Evolutionary conservation across 2,329 filamentous ascomycete species (phyloP).

Genomic region (Ophiostoma perfectum): DNA sequence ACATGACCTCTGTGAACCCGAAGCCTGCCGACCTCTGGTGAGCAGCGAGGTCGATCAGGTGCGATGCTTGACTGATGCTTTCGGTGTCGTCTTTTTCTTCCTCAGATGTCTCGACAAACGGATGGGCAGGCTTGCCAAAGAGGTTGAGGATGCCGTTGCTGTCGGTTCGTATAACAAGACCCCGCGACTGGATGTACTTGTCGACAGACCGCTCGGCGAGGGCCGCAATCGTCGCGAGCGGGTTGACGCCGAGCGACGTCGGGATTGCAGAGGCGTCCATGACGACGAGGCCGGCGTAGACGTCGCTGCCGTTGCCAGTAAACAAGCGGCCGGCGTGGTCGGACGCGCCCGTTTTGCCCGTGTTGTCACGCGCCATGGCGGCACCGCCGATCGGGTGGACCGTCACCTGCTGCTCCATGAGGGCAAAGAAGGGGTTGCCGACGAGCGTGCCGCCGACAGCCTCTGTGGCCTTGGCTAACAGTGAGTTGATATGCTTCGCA

Average conservation of each 20-base stretch:
- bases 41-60: conserved; percentile 40
- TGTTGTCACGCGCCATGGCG: conserved; percentile 56
- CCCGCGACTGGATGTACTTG: conserved; percentile 39
- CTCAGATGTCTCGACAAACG: conserved; percentile 26
- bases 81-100: conserved; percentile 33
- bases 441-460: conserved; percentile 57
- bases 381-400: conserved; percentile 64
- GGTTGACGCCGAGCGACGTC: conserved; percentile 59
- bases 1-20: conserved; percentile 61
- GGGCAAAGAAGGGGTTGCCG: conserved; percentile 52
- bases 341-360: conserved; percentile 51
- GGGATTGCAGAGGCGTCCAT: conserved; percentile 59
- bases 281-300: conserved; percentile 54
- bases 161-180: conserved; percentile 42
- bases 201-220: conserved; percentile 60
- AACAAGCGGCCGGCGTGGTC: conserved; percentile 60
- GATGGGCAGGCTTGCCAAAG: conserved; percentile 46
- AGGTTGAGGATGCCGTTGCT: conserved; percentile 49
- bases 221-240: conserved; percentile 63
- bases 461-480: conserved; percentile 51
- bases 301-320: conserved; percentile 45
- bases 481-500: conserved; percentile 46
- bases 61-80: conserved; percentile 35
- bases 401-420: conserved; percentile 54
- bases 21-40: conserved; percentile 46